phyloP scores from a whole-genome alignment of 371 early-diverging fungal genomes.

The Lichtheimia ramosa region DNA sequence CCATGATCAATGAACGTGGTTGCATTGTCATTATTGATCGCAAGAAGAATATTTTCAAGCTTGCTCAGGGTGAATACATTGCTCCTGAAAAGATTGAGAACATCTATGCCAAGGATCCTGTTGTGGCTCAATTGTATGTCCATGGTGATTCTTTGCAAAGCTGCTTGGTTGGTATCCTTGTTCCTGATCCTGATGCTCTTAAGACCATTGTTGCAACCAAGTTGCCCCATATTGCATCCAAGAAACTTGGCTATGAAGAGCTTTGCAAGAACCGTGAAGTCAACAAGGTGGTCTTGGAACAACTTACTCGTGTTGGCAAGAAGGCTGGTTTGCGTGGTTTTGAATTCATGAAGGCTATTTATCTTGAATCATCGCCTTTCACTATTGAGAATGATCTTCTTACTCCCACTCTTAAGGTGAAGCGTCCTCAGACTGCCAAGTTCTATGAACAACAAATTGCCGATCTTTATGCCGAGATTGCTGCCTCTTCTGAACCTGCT shows the following conservation, averaged over 20 bases:
- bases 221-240: constrained; percentile 4
- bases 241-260: constrained; percentile 34
- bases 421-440: constrained; percentile 69
- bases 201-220: constrained; percentile 24
- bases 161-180: constrained; percentile 80
- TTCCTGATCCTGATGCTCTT: constrained; percentile 75
- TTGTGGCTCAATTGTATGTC: constrained; percentile 71
- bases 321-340: constrained; percentile 59
- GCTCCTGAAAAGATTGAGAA: constrained; percentile 96
- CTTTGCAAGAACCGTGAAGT: constrained; percentile 63
- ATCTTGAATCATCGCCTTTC: constrained; percentile 56
- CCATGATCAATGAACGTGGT: constrained; percentile 71
- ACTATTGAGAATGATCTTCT: constrained; percentile 59
- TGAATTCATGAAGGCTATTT: constrained; percentile 55
- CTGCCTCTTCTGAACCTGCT: constrained; percentile 9
- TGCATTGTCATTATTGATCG: constrained; percentile 86
- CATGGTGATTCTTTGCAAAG: constrained; percentile 86
- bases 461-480: constrained; percentile 54
- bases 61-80: constrained; percentile 92
- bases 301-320: constrained; percentile 61
- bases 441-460: constrained; percentile 62
- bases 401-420: constrained; percentile 78
- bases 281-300: constrained; percentile 55
- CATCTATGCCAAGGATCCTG: constrained; percentile 52
- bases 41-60: constrained; percentile 98